Percentiles rank a stretch among this genome's conserved stretches.
Evolutionary conservation across 495 filamentous ascomycete species (phyloP).

Genomic region (Platismatia glauca): DNA sequence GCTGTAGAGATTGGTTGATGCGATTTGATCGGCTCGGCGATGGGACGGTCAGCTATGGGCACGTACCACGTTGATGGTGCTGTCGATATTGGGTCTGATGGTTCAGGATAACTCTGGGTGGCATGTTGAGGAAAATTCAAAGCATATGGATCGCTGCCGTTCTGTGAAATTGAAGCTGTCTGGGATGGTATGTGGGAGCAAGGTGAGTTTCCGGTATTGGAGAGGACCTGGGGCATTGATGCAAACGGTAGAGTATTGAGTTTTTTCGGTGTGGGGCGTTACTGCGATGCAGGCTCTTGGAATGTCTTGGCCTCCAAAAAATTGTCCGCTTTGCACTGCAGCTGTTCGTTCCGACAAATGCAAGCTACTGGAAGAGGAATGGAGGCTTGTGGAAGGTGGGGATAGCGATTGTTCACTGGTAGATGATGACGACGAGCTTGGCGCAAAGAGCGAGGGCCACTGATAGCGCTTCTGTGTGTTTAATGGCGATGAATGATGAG

Average conservation of each 20-base stretch:
- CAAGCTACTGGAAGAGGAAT: background rate
- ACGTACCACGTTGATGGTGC: background rate
- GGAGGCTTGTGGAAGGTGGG: background rate
- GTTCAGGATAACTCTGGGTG: background rate
- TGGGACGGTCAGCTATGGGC: background rate
- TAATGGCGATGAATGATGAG: background rate
- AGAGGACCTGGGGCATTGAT: slow-evolving; percentile 5
- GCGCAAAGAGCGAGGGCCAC: background rate
- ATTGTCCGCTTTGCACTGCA: background rate
- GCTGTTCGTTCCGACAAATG: background rate
- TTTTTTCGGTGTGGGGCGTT: background rate
- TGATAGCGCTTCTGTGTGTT: background rate
- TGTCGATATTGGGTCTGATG: background rate
- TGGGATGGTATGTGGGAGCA: background rate
- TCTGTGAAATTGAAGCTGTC: background rate
- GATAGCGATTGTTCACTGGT: background rate
- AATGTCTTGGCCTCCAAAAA: background rate
- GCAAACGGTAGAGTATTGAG: background rate
- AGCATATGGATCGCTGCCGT: background rate
- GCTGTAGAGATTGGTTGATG: slow-evolving; percentile 1
- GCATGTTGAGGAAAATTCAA: background rate
- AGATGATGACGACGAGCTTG: background rate
- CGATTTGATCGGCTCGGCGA: slow-evolving; percentile 1
- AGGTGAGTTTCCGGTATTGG: slow-evolving; percentile 2
- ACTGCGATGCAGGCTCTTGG: background rate